These are phyloP conservation scores for Penicillium samsonianum DNA, from an alignment of 495 filamentous ascomycete species.

Conservation along the genomic window DNA sequence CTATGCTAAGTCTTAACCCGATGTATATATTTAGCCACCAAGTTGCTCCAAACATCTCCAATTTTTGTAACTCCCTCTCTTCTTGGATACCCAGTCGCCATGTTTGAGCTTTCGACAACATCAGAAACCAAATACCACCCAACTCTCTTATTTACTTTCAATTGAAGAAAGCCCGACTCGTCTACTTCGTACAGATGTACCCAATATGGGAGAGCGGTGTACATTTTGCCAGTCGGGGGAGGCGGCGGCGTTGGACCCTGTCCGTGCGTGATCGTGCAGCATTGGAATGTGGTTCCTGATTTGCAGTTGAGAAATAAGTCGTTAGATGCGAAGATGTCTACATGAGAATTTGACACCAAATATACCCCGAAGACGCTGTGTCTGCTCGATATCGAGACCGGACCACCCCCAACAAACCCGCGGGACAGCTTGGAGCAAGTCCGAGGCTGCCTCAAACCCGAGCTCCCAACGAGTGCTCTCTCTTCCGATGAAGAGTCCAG, in stretches of 20 bases:
- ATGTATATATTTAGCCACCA: constrained; percentile 4
- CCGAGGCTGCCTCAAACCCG: constrained; percentile 1
- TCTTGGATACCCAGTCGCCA: not conserved
- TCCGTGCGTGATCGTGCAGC: constrained; percentile 8
- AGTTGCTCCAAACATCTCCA: not conserved
- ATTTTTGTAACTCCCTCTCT: not conserved
- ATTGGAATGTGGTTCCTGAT: constrained; percentile 7
- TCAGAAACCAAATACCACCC: not conserved
- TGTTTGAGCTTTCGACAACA: not conserved
- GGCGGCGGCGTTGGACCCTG: constrained; percentile 13
- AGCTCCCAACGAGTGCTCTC: constrained; percentile 13
- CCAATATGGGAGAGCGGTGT: constrained; percentile 4
- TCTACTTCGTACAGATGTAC: not conserved
- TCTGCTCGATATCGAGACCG: constrained; percentile 1
- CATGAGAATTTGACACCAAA: not conserved
- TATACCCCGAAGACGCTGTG: not conserved
- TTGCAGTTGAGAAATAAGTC: constrained; percentile 7
- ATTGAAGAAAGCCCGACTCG: not conserved
- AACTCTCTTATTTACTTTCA: not conserved
- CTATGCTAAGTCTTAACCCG: not conserved
- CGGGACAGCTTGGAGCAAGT: constrained; percentile 5
- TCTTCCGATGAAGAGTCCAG: constrained; percentile 36
- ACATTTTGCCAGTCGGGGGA: constrained; percentile 10
- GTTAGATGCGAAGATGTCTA: not conserved
- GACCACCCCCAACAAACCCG: not conserved